Evolutionary conservation across 106 monocot species (phyloP).

Genomic region (Phalaenopsis equestris): DNA sequence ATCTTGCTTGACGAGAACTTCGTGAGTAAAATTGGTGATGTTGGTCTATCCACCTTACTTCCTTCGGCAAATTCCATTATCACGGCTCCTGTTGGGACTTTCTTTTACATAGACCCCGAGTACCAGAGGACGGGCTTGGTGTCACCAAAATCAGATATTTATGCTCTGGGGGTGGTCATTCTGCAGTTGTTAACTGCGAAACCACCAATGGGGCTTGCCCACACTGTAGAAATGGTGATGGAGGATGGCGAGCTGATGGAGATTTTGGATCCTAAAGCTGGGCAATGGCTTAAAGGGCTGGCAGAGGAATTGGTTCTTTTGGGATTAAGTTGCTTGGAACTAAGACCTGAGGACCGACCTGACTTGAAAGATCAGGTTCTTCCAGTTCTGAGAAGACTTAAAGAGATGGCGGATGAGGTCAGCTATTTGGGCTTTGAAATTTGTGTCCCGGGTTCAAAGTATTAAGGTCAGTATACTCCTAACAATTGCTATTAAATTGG

Average conservation of each 20-base stretch:
- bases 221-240: constrained; percentile 30
- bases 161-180: constrained; percentile 49
- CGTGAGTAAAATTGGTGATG: constrained; percentile 58
- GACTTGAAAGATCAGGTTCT: constrained; percentile 38
- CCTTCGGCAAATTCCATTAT: not conserved
- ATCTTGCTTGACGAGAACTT: constrained; percentile 52
- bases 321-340: constrained; percentile 39
- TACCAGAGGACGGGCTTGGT: constrained; percentile 50
- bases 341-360: constrained; percentile 42
- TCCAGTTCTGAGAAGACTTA: constrained; percentile 29
- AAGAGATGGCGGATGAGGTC: constrained; percentile 19
- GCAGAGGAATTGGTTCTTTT: constrained; percentile 35
- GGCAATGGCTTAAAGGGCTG: constrained; percentile 40
- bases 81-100: constrained; percentile 48
- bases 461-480: not conserved
- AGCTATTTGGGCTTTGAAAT: constrained; percentile 4
- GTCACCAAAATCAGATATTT: constrained; percentile 48
- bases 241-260: constrained; percentile 20
- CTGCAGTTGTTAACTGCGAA: constrained; percentile 49
- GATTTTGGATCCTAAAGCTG: constrained; percentile 43
- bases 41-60: constrained; percentile 46
- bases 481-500: too few relatives aligned
- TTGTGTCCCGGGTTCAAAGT: not conserved
- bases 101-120: constrained; percentile 71
- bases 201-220: constrained; percentile 38